A percentile compares a stretch with the other conserved stretches of the same genome.
Conservation (phyloP, 495 filamentous ascomycete species). For the Lasiosphaeria ovina region DNA sequence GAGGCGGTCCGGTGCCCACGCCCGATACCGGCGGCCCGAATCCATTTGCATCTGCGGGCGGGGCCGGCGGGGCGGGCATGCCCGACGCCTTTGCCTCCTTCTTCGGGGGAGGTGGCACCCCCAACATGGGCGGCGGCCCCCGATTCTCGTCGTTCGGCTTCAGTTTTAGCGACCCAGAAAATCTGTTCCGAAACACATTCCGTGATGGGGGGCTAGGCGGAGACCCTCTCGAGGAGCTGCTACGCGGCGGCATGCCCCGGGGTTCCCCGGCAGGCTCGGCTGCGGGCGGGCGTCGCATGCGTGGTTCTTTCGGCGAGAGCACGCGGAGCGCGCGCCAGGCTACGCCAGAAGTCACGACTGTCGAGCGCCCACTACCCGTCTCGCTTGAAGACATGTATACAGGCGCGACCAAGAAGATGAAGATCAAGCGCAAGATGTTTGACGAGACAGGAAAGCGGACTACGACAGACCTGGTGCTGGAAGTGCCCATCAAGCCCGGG, state of each 20-base stretch:
- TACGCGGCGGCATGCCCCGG: slow-evolving; percentile 27
- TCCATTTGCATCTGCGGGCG: slow-evolving; percentile 44
- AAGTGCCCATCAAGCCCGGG: slow-evolving; percentile 92
- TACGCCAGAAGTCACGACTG: slow-evolving; percentile 84
- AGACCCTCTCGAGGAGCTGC: slow-evolving; percentile 38
- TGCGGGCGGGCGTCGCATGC: slow-evolving; percentile 40
- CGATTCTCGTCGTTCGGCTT: slow-evolving; percentile 68
- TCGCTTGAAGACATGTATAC: slow-evolving; percentile 83
- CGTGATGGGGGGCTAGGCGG: slow-evolving; percentile 51
- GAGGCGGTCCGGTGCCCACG: slow-evolving; percentile 73
- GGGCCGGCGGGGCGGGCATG: slow-evolving; percentile 38
- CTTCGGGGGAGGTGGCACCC: slow-evolving; percentile 24
- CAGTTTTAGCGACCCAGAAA: slow-evolving; percentile 76
- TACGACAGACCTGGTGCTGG: slow-evolving; percentile 82
- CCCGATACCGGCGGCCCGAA: slow-evolving; percentile 48
- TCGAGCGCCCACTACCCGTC: slow-evolving; percentile 79
- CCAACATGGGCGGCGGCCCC: slow-evolving; percentile 36
- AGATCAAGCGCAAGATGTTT: slow-evolving; percentile 93
- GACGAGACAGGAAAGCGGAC: slow-evolving; percentile 80
- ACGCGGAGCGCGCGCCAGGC: slow-evolving; percentile 47
- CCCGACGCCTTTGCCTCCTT: slow-evolving; percentile 29
- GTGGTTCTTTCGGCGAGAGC: slow-evolving; percentile 46
- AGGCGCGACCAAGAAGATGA: slow-evolving; percentile 91
- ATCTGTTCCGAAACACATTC: slow-evolving; percentile 82
- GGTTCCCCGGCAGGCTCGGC: slow-evolving; percentile 25